A percentile compares a stretch with the other conserved stretches of the same genome.
Conservation (phyloP, 176 grass and related monocot genomes). For the Stipa capillata region DNA sequence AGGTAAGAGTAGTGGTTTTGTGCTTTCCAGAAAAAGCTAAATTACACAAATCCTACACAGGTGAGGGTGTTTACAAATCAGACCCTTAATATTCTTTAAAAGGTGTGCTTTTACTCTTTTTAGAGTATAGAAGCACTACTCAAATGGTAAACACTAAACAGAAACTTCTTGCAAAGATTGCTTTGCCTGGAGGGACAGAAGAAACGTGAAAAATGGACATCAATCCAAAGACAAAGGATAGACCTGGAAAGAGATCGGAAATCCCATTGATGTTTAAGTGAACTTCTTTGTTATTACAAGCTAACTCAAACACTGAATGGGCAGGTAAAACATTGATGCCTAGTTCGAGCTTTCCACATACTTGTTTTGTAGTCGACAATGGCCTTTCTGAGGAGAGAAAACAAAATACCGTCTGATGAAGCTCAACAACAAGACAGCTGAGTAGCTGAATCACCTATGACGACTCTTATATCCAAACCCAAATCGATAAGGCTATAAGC, state of each 20-base stretch:
- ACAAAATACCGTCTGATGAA: constrained; percentile 16
- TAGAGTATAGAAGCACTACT: neutral
- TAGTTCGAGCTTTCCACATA: constrained; percentile 40
- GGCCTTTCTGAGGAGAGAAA: constrained; percentile 24
- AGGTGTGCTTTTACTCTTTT: neutral
- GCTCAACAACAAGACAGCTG: neutral
- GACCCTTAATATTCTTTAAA: neutral
- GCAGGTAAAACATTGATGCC: constrained; percentile 32
- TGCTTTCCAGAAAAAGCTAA: neutral
- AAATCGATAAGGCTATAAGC: constrained; percentile 26
- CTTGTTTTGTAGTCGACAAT: constrained; percentile 25
- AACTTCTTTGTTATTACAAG: constrained; percentile 3
- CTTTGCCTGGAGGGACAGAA: neutral
- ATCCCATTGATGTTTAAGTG: constrained; percentile 27
- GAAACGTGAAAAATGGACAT: neutral
- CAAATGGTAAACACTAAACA: neutral
- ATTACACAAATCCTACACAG: neutral
- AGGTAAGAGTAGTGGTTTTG: neutral
- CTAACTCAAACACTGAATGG: constrained; percentile 26
- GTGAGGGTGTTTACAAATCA: neutral
- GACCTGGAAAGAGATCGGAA: constrained; percentile 32
- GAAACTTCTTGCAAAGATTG: constrained; percentile 1
- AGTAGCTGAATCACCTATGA: constrained; percentile 15
- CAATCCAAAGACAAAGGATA: neutral
- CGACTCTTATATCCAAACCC: constrained; percentile 33